Conservation (phyloP, 2,329 filamentous ascomycete species). For the Colletotrichum endophyticum region DNA sequence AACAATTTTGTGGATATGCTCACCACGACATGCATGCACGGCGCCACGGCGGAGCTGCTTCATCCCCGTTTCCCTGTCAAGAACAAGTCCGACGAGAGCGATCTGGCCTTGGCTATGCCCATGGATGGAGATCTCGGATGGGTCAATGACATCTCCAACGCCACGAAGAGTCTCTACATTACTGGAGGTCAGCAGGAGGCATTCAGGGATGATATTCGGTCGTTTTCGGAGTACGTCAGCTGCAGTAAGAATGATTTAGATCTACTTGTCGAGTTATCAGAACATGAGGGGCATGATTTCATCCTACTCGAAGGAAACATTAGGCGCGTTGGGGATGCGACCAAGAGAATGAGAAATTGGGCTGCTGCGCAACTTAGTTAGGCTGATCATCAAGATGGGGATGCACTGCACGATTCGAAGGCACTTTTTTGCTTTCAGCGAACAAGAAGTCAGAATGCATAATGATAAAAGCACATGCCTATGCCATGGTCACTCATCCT, state of each 20-base stretch:
- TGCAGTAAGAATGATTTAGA: conserved; percentile 24
- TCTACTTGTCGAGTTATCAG: conserved; percentile 30
- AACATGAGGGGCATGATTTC: conserved; percentile 37
- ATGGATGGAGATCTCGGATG: conserved; percentile 32
- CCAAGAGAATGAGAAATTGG: conserved; percentile 35
- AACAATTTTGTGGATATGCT: conserved; percentile 39
- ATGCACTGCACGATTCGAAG: not conserved
- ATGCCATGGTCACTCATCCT: fast-evolving
- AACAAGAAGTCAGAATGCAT: not conserved
- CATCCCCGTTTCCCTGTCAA: conserved; percentile 13
- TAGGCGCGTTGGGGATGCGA: conserved; percentile 29
- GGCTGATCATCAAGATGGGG: not conserved
- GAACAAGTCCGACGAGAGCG: conserved; percentile 8
- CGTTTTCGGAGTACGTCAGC: conserved; percentile 27
- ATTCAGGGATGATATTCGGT: conserved; percentile 31
- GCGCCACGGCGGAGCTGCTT: not conserved
- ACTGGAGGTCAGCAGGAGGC: conserved; percentile 36
- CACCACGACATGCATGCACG: conserved; percentile 17
- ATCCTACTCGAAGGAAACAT: conserved; percentile 32
- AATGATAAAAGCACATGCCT: not conserved
- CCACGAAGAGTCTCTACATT: conserved; percentile 31
- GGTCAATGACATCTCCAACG: conserved; percentile 27
- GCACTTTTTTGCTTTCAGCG: not conserved
- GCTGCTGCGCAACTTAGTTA: not conserved
- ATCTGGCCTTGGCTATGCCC: conserved; percentile 30